These are phyloP conservation scores for Penicillium sp. DNA, from an alignment of 2,329 filamentous ascomycete genomes.

Conservation along the genomic window DNA sequence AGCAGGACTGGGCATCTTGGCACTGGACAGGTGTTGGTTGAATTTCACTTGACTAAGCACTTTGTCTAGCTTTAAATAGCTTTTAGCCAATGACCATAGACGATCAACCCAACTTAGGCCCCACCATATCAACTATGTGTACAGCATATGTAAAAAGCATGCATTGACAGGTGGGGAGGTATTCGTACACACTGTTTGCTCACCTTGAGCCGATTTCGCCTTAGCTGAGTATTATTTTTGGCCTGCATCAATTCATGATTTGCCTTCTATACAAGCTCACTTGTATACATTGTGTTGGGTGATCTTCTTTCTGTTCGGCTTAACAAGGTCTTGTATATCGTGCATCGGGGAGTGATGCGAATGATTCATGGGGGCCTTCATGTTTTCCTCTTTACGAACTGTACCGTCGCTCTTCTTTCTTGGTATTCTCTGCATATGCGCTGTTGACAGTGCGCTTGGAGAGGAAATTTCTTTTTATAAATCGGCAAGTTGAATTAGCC, in stretches of 20 bases:
- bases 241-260: not conserved
- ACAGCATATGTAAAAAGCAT: not conserved
- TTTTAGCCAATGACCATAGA: not conserved
- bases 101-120: not conserved
- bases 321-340: not conserved
- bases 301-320: not conserved
- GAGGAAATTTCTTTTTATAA: slow-evolving; percentile 37
- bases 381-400: slow-evolving; percentile 14
- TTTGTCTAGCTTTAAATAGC: not conserved
- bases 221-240: not conserved
- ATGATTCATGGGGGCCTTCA: slow-evolving; percentile 27
- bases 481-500: slow-evolving; percentile 31
- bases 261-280: not conserved
- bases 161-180: slow-evolving; percentile 2
- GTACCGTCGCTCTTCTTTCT: slow-evolving; percentile 11
- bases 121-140: not conserved
- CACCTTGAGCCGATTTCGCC: not conserved
- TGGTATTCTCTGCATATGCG: slow-evolving; percentile 21
- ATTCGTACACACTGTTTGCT: slow-evolving; percentile 1
- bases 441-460: slow-evolving; percentile 17
- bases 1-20: slow-evolving; percentile 1
- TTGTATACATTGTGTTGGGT: not conserved
- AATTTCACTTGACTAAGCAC: not conserved
- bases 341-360: slow-evolving; percentile 23
- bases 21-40: not conserved